Evolutionary conservation across 106 monocot species (phyloP).

Genomic region (Dioscorea zingiberensis): DNA sequence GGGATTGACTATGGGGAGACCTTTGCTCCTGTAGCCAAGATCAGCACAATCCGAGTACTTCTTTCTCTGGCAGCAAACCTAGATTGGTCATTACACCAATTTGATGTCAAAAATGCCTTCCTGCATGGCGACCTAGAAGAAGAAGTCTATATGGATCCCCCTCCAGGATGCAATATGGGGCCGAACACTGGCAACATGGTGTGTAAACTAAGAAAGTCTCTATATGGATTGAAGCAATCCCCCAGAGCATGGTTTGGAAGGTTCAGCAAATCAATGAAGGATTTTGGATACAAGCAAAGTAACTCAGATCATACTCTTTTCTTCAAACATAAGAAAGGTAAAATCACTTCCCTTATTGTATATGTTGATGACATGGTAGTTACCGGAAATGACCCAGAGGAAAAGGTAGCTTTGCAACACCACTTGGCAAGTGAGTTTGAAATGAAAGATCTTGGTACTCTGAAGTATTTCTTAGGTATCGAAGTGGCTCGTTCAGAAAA

Average conservation of each 20-base stretch:
- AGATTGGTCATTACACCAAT: slow-evolving; percentile 1
- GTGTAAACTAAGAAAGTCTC: background rate
- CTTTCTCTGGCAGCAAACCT: background rate
- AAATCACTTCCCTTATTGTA: background rate
- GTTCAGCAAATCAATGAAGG: background rate
- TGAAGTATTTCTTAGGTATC: slow-evolving; percentile 11
- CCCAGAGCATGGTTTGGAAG: slow-evolving; percentile 1
- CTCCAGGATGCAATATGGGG: background rate
- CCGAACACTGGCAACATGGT: background rate
- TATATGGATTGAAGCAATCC: slow-evolving; percentile 11
- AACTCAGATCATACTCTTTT: slow-evolving; percentile 13
- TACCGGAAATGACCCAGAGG: slow-evolving; percentile 1
- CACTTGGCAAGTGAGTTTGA: slow-evolving; percentile 4
- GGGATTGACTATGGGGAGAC: slow-evolving; percentile 17
- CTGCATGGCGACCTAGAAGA: slow-evolving; percentile 13
- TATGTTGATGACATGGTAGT: slow-evolving; percentile 20
- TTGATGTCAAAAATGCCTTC: slow-evolving; percentile 10
- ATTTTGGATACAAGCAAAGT: background rate
- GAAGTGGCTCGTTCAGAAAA: slow-evolving; percentile 3
- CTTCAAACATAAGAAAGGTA: background rate
- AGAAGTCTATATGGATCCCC: slow-evolving; percentile 3
- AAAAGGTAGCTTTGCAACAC: background rate
- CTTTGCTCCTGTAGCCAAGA: slow-evolving; percentile 12
- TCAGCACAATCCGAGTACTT: background rate
- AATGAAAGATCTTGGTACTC: slow-evolving; percentile 6